Evolutionary conservation across 495 filamentous ascomycete species (phyloP).

Genomic region (Neurospora sp.): DNA sequence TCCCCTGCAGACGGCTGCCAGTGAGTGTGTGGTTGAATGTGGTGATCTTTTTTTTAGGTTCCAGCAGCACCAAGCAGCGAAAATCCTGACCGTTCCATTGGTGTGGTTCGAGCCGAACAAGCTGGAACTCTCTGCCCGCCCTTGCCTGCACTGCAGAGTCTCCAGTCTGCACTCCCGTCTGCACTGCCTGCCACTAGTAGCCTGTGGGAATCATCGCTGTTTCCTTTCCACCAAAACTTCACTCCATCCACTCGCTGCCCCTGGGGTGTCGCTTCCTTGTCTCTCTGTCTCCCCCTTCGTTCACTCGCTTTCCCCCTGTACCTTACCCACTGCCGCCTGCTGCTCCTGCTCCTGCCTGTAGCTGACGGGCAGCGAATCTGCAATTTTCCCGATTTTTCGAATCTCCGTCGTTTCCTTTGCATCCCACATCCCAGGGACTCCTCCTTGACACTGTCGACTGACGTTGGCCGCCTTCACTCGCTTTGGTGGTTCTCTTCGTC

Average conservation of each 20-base stretch:
- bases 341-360: background rate
- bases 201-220: background rate
- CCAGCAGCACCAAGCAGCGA: background rate
- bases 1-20: background rate
- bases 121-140: background rate
- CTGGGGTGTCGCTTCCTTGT: background rate
- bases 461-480: slow-evolving; percentile 34
- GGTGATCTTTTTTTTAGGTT: background rate
- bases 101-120: background rate
- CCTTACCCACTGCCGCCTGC: background rate
- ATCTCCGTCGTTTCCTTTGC: background rate
- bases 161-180: background rate
- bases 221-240: background rate
- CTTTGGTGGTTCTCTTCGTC: slow-evolving; percentile 35
- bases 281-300: background rate
- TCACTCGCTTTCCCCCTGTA: background rate
- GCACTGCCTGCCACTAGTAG: background rate
- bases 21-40: background rate
- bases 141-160: background rate
- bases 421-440: background rate
- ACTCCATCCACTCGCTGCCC: background rate
- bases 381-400: background rate
- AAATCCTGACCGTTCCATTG: background rate
- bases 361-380: background rate
- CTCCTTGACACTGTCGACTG: background rate